These are phyloP conservation scores for Musa troglodytarum DNA, from an alignment of 176 grass and related monocot genomes.

Conservation along the genomic window DNA sequence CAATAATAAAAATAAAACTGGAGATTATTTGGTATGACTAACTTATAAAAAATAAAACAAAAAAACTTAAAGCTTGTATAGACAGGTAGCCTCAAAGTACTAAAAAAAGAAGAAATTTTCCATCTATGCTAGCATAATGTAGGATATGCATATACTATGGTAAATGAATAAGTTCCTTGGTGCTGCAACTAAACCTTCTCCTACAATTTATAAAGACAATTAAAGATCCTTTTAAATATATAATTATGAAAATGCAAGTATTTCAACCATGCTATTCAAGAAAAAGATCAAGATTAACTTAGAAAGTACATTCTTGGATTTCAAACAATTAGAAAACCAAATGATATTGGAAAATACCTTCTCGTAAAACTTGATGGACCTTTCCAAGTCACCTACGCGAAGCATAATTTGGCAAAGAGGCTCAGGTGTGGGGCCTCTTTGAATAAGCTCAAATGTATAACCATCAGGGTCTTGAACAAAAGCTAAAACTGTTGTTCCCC, in stretches of 20 bases:
- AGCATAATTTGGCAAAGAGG: conserved; percentile 99
- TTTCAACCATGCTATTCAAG: neutral
- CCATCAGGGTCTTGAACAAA: conserved; percentile 89
- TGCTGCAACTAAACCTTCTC: too few species aligned
- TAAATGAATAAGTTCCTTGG: too few species aligned
- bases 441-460: conserved; percentile 88
- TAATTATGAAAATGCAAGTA: neutral
- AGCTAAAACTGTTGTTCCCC: conserved; percentile 82
- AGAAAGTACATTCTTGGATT: too few species aligned
- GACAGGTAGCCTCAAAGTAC: too few species aligned
- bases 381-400: conserved; percentile 90
- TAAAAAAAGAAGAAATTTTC: too few species aligned
- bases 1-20: too few species aligned
- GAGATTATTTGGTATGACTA: too few species aligned
- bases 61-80: too few species aligned
- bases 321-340: too few species aligned
- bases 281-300: neutral
- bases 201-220: neutral
- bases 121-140: too few species aligned
- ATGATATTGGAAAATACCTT: conserved; percentile 37
- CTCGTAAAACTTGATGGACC: conserved; percentile 83
- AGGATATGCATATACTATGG: too few species aligned
- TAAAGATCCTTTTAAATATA: neutral
- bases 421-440: conserved; percentile 72
- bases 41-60: too few species aligned